Evolutionary conservation across 768 basidiomycete genomes (phyloP).

Genomic region (Termitomyces sp.): DNA sequence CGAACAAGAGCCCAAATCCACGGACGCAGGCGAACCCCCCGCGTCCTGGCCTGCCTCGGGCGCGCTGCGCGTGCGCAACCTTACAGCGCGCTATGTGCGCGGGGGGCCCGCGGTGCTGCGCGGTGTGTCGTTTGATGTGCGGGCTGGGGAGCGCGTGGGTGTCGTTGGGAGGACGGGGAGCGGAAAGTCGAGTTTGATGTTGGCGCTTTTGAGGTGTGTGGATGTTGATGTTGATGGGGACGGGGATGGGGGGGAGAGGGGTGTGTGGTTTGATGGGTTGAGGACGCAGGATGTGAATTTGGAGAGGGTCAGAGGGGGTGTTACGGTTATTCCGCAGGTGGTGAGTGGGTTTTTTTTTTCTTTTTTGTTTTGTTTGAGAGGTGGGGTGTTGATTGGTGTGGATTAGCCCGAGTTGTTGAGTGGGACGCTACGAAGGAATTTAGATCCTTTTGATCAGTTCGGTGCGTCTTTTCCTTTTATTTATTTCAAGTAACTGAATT

Average conservation of each 20-base stretch:
- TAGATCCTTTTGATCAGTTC: slow-evolving; percentile 60
- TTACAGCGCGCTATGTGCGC: slow-evolving; percentile 49
- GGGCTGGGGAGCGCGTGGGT: slow-evolving; percentile 53
- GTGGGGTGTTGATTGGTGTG: neutral
- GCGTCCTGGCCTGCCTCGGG: slow-evolving; percentile 54
- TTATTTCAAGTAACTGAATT: no score
- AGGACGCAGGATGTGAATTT: slow-evolving; percentile 44
- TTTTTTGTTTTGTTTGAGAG: neutral
- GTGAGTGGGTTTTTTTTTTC: slow-evolving; percentile 21
- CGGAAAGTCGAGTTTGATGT: slow-evolving; percentile 43
- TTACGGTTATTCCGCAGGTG: slow-evolving; percentile 55
- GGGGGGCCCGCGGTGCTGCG: slow-evolving; percentile 18
- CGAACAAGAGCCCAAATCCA: slow-evolving; percentile 47
- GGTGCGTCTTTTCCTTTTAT: slow-evolving; percentile 10
- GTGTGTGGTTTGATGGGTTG: slow-evolving; percentile 54
- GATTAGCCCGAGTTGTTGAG: slow-evolving; percentile 46
- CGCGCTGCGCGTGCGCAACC: slow-evolving; percentile 1
- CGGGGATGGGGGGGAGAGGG: slow-evolving; percentile 40
- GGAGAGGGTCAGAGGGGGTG: slow-evolving; percentile 45
- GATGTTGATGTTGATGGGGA: slow-evolving; percentile 38
- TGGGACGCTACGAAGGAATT: slow-evolving; percentile 57
- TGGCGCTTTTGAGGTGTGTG: slow-evolving; percentile 53
- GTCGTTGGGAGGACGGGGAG: slow-evolving; percentile 23
- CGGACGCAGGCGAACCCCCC: slow-evolving; percentile 45
- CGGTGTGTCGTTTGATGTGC: slow-evolving; percentile 42